Percentiles rank a stretch among this genome's conserved stretches.
phyloP scores from a whole-genome alignment of 768 basidiomycete species.

The Chalciporus chontae region DNA sequence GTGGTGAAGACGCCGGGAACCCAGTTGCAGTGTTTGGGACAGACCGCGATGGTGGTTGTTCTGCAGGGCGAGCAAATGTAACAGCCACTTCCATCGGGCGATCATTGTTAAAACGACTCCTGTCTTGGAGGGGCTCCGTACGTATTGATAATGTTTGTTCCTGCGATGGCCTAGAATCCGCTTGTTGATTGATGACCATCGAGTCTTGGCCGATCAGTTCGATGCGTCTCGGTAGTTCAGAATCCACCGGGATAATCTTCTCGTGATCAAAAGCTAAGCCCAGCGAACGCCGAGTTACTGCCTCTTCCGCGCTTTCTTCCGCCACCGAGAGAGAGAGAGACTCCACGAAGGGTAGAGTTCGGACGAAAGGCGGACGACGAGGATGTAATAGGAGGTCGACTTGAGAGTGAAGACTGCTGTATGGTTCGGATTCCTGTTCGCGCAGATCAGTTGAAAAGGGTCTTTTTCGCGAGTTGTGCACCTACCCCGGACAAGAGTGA shows the following conservation, averaged over 20 bases:
- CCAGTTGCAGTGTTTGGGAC: neutral
- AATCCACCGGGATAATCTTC: neutral
- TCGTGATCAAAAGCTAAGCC: constrained; percentile 29
- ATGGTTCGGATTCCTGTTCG: constrained; percentile 15
- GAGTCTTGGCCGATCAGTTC: constrained; percentile 1
- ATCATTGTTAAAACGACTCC: neutral
- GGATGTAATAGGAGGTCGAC: constrained; percentile 74
- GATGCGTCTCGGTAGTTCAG: constrained; percentile 1
- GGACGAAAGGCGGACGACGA: constrained; percentile 71
- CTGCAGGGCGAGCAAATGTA: neutral
- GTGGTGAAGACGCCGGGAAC: neutral
- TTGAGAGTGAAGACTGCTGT: constrained; percentile 28
- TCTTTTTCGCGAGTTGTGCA: neutral
- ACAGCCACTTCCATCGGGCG: neutral
- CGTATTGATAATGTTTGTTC: neutral
- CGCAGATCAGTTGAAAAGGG: neutral
- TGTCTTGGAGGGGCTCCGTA: constrained; percentile 2
- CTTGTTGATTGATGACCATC: neutral
- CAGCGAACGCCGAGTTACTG: constrained; percentile 40
- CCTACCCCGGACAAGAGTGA: constrained; percentile 36
- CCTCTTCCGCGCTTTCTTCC: constrained; percentile 67
- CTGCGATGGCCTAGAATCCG: neutral
- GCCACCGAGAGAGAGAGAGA: constrained; percentile 54
- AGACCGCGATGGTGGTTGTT: neutral
- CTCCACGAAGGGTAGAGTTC: constrained; percentile 62